Percentiles rank a stretch among this genome's conserved stretches.
Conservation (phyloP, 179 eudicot species). For the Pouteria campechiana region DNA sequence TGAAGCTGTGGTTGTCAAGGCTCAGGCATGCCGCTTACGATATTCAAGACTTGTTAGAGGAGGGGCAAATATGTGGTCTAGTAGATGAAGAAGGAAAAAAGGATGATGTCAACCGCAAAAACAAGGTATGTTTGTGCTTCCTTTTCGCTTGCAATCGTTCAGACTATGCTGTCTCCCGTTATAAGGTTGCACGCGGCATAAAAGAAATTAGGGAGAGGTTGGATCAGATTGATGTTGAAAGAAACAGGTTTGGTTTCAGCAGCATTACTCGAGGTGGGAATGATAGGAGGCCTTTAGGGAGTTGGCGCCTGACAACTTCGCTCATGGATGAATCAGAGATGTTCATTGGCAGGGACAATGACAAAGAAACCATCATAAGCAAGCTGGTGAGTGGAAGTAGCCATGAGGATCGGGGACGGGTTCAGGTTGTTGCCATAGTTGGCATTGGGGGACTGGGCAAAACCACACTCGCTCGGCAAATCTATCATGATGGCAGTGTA, state of each 20-base stretch:
- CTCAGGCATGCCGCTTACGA: constrained; percentile 14
- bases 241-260: constrained; percentile 4
- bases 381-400: constrained; percentile 3
- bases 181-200: no score
- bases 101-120: no score
- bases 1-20: constrained; percentile 10
- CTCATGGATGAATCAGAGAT: constrained; percentile 1
- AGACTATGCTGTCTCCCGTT: no score
- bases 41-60: constrained; percentile 13
- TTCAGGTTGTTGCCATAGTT: constrained; percentile 10
- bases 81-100: no score
- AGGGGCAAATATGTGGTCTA: no score
- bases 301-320: neutral
- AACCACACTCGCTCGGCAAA: constrained; percentile 19
- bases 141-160: no score
- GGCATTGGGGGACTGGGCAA: constrained; percentile 31
- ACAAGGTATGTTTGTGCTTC: no score
- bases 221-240: neutral
- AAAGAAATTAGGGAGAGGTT: constrained; percentile 5
- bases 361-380: constrained; percentile 6
- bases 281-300: neutral
- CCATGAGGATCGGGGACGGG: neutral
- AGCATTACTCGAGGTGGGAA: neutral
- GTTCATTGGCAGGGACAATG: constrained; percentile 6
- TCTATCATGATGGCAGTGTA: constrained; percentile 5